Evolutionary conservation across 163 green algal genomes (phyloP).

Genomic region (Volvox carteri): DNA sequence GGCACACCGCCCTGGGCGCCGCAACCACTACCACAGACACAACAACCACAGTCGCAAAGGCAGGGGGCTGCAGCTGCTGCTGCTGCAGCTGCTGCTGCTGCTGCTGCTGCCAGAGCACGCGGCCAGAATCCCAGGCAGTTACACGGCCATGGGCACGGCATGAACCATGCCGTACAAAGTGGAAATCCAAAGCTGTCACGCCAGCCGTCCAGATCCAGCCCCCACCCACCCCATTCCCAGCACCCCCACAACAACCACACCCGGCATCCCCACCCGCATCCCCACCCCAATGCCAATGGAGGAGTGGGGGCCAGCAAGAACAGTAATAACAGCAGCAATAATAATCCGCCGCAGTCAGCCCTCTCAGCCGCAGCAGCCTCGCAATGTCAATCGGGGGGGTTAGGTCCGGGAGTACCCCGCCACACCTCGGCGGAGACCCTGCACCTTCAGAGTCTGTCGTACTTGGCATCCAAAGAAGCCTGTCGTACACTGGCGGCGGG

Average conservation of each 20-base stretch:
- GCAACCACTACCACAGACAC: background rate
- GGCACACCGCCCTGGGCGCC: background rate
- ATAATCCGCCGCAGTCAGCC: background rate
- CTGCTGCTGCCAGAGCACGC: background rate
- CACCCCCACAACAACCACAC: slow-evolving; percentile 2
- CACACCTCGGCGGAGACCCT: slow-evolving; percentile 25
- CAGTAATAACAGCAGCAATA: background rate
- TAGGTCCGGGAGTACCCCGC: background rate
- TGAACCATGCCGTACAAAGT: background rate
- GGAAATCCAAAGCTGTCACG: no score
- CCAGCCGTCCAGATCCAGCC: background rate
- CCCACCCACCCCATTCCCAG: background rate
- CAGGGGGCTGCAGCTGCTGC: background rate
- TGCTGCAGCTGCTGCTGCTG: background rate
- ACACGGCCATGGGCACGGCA: no score
- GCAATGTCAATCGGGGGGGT: background rate
- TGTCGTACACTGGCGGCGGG: slow-evolving; percentile 14
- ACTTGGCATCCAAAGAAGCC: slow-evolving; percentile 36
- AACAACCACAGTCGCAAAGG: background rate
- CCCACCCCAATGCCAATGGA: background rate
- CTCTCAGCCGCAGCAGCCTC: background rate
- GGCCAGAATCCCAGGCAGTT: background rate
- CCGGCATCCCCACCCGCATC: background rate
- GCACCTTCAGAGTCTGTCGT: slow-evolving; percentile 1
- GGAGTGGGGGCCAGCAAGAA: background rate